Evolutionary conservation across 2,329 filamentous ascomycete species (phyloP).

Genomic region (Nemania bipapillata): DNA sequence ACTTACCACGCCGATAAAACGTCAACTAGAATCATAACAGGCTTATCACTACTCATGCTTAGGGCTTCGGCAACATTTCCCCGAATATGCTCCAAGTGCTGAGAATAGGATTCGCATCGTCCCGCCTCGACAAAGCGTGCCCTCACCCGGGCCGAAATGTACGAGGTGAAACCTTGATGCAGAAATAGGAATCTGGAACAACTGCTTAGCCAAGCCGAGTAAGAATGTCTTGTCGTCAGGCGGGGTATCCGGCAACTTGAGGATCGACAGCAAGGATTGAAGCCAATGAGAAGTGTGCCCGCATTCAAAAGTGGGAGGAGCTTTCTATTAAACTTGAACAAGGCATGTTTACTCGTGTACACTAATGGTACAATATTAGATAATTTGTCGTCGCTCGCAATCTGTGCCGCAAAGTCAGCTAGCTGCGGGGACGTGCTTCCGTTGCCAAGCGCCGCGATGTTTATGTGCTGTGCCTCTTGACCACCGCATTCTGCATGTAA

Average conservation of each 20-base stretch:
- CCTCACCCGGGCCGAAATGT: background rate
- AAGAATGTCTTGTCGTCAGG: background rate
- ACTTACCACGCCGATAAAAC: background rate
- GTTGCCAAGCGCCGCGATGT: background rate
- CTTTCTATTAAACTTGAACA: background rate
- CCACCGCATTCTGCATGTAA: background rate
- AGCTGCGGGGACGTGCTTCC: background rate
- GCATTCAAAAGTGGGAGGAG: background rate
- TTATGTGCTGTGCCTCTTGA: background rate
- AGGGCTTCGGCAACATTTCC: background rate
- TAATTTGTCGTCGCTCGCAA: background rate
- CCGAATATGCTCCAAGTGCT: background rate
- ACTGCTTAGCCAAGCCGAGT: background rate
- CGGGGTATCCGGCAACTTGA: background rate
- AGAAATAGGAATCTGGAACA: background rate
- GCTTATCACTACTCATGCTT: background rate
- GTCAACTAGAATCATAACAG: background rate
- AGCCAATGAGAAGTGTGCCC: background rate
- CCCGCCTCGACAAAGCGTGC: background rate
- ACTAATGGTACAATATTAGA: background rate
- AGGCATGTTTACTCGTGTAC: background rate
- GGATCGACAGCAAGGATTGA: background rate
- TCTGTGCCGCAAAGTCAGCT: background rate
- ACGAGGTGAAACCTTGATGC: background rate
- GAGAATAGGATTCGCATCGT: background rate